Percentiles rank a stretch among this genome's conserved stretches.
Evolutionary conservation across 257 asterid genomes (phyloP).

Genomic region (Penstemon davidsonii): DNA sequence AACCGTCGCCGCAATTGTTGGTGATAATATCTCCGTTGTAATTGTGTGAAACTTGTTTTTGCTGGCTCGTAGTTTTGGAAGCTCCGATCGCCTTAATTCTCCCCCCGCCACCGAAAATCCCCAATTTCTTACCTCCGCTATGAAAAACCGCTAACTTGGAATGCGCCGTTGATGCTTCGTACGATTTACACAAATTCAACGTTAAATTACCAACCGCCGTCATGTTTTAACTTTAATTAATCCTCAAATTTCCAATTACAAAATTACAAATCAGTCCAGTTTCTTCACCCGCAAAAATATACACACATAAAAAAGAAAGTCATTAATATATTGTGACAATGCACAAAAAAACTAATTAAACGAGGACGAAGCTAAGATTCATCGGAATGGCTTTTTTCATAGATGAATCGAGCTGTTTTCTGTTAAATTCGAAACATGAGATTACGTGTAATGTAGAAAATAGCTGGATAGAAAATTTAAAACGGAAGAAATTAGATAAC

Average conservation of each 20-base stretch:
- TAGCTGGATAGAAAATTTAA: neutral
- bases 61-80: too few relatives aligned
- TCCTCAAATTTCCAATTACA: neutral
- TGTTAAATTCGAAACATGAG: slow-evolving; percentile 10
- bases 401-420: neutral
- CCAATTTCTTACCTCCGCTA: slow-evolving; percentile 23
- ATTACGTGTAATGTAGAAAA: neutral
- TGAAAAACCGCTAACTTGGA: slow-evolving; percentile 28
- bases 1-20: slow-evolving; percentile 36
- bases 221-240: slow-evolving; percentile 30
- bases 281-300: neutral
- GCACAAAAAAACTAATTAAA: neutral
- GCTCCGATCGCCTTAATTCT: too few relatives aligned
- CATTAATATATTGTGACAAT: neutral
- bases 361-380: neutral
- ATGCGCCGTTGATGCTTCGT: slow-evolving; percentile 28
- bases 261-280: neutral
- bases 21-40: slow-evolving; percentile 29
- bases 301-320: neutral
- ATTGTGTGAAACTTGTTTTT: neutral
- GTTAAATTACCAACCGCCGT: slow-evolving; percentile 31
- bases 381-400: too few relatives aligned
- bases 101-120: slow-evolving; percentile 22
- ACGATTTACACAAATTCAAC: slow-evolving; percentile 24
- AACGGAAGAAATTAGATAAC: neutral